phyloP scores from a whole-genome alignment of 208 protist genomes.

The Acanthamoeba quina region DNA sequence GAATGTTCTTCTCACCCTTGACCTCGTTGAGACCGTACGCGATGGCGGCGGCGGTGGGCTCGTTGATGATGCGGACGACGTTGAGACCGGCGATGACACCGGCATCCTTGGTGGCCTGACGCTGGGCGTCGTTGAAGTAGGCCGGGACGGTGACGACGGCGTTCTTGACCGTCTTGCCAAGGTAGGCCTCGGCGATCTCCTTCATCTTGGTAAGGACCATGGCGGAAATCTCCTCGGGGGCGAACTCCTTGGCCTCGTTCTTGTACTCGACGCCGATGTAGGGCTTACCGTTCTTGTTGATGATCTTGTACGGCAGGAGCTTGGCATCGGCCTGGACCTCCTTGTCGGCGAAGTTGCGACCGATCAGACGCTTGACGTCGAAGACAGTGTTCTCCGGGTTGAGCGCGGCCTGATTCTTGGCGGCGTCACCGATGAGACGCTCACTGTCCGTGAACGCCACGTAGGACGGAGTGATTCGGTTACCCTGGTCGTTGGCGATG shows the following conservation, averaged over 20 bases:
- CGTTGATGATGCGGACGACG: conserved; percentile 99
- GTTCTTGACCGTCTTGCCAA: conserved; percentile 95
- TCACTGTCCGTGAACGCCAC: conserved; percentile 97
- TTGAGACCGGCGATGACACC: conserved; percentile 95
- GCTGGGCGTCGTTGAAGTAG: conserved; percentile 98
- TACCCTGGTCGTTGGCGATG: conserved; percentile 99
- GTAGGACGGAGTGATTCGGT: conserved; percentile 98
- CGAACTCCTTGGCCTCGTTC: conserved; percentile 93
- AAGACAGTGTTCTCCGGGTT: conserved; percentile 95
- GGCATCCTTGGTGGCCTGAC: conserved; percentile 96
- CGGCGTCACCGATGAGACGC: conserved; percentile 97
- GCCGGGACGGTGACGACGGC: conserved; percentile 98
- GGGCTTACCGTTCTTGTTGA: conserved; percentile 90
- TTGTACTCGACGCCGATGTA: conserved; percentile 90
- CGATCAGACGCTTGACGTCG: conserved; percentile 98
- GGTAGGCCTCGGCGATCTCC: conserved; percentile 96
- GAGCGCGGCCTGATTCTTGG: conserved; percentile 95
- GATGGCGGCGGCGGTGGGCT: conserved; percentile 99
- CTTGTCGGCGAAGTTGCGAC: conserved; percentile 94
- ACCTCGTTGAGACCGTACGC: conserved; percentile 97
- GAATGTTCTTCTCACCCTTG: conserved; percentile 92
- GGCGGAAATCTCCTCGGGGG: conserved; percentile 97
- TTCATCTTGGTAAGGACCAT: conserved; percentile 96
- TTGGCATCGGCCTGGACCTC: conserved; percentile 96
- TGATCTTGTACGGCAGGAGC: conserved; percentile 97